Evolutionary conservation across 2,329 filamentous ascomycete genomes (phyloP), one percentile per base, ranked within the genome.

Genomic region (Penicillium sp.): DNA sequence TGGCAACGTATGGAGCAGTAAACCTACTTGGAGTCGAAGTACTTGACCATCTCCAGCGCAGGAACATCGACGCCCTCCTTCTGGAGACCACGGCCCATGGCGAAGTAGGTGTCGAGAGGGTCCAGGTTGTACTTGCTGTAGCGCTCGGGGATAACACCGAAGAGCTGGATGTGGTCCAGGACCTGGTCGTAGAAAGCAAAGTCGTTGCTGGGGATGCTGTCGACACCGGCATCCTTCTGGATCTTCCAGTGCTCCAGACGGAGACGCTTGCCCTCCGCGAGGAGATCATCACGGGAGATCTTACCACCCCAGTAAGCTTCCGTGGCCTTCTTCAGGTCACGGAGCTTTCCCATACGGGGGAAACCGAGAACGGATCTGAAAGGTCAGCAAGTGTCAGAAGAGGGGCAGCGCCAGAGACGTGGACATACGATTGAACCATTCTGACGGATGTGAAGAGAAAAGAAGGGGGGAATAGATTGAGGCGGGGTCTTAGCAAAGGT

Each of bases 1-100:
- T 6, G 13, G 8, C 8, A 14, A 10, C 5, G 13, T 6, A 29
- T 6, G 26, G 13, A 14, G 13, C 13, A 6, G 23, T 36, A 25
- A 17, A 97, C 93, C 84, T 98, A 98, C 86, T 98, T 98, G 56
- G 89, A 95, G 80, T 98, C 93, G 69, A 98, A 98, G 93, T 93
- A 98, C 81, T 98, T 98, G 63, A 98, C 93, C 93, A 98, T 98
- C 81, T 98, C 93, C 73, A 95, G 77, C 65, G 79, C 81, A 59
- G 91, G 88, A 56, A 97, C 93, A 72, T 98, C 93, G 60, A 97
- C 79, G 41, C 69, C 72, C 36, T 65, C 54, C 50, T 83, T 94
- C 77, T 98, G 93, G 76, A 94, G 90, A 68, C 93, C 93, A 84
- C 93, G 87, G 65, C 93, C 93, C 88, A 98, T 95, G 73, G 93